phyloP scores from a whole-genome alignment of 441 rosid species.

The Eruca vesicaria region DNA sequence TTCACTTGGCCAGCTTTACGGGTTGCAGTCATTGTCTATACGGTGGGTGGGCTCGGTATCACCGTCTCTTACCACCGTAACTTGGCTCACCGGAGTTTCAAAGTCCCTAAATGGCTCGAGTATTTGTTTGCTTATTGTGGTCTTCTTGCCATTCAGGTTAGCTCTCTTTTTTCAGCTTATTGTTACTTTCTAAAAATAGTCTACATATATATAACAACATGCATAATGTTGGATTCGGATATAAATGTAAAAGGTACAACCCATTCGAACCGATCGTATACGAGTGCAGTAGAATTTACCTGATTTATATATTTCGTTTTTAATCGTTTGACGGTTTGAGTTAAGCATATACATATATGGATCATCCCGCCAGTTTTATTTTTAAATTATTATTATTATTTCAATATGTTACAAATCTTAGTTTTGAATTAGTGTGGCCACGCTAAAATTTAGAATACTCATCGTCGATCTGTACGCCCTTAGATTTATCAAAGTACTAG shows the following conservation, averaged over 20 bases:
- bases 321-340: not conserved
- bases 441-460: not conserved
- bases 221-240: not conserved
- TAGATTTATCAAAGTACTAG: not conserved
- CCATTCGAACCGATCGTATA: not conserved
- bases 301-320: not conserved
- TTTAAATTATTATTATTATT: not conserved
- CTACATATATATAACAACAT: not conserved
- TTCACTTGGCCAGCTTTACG: slow-evolving; percentile 33
- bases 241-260: not conserved
- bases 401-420: not conserved
- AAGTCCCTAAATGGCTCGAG: slow-evolving; percentile 41
- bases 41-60: slow-evolving; percentile 37
- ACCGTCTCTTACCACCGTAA: slow-evolving; percentile 38
- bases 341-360: no score
- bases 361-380: not conserved
- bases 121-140: slow-evolving; percentile 37
- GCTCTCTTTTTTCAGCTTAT: not conserved
- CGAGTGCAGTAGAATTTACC: not conserved
- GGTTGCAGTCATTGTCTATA: slow-evolving; percentile 24
- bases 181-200: not conserved
- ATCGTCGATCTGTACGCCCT: not conserved
- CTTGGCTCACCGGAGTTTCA: slow-evolving; percentile 37
- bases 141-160: slow-evolving; percentile 38
- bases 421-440: not conserved